A percentile compares a stretch with the other conserved stretches of the same genome.
These are phyloP conservation scores for Candolleomyces aberdarensis DNA, from an alignment of 768 basidiomycete species.

Conservation along the genomic window DNA sequence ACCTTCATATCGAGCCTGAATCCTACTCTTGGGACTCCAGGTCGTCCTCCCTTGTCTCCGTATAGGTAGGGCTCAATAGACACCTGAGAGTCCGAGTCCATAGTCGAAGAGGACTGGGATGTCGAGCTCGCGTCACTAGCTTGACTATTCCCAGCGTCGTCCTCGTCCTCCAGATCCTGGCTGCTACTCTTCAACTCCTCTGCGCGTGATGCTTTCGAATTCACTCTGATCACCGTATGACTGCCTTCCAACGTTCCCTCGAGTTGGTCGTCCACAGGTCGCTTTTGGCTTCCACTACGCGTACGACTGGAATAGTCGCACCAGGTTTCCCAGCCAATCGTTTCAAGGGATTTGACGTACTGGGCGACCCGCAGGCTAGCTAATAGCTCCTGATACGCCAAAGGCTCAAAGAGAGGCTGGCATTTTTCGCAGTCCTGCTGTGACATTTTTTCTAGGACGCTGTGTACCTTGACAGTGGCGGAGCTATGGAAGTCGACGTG, in stretches of 20 bases:
- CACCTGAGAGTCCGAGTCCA: background rate
- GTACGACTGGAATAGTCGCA: constrained; percentile 19
- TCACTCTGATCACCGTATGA: background rate
- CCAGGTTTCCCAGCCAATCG: constrained; percentile 53
- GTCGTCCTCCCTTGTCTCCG: no score
- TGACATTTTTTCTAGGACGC: constrained; percentile 5
- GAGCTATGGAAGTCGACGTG: constrained; percentile 38
- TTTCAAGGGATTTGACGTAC: constrained; percentile 40
- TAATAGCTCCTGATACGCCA: constrained; percentile 39
- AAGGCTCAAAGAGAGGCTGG: background rate
- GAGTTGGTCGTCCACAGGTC: background rate
- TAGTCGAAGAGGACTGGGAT: no score
- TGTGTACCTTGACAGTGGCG: constrained; percentile 27
- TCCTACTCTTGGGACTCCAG: background rate
- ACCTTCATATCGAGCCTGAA: background rate
- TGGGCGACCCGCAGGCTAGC: constrained; percentile 45
- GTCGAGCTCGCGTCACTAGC: no score
- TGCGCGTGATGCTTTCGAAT: background rate
- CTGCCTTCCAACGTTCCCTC: background rate
- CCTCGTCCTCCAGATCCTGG: no score
- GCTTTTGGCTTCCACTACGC: background rate
- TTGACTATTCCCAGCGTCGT: no score
- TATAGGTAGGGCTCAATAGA: background rate
- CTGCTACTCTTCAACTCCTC: no score
- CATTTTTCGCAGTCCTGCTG: background rate